A percentile compares a stretch with the other conserved stretches of the same genome.
phyloP scores from a whole-genome alignment of 2,329 filamentous ascomycete genomes.

The Tympanopsis confertula region DNA sequence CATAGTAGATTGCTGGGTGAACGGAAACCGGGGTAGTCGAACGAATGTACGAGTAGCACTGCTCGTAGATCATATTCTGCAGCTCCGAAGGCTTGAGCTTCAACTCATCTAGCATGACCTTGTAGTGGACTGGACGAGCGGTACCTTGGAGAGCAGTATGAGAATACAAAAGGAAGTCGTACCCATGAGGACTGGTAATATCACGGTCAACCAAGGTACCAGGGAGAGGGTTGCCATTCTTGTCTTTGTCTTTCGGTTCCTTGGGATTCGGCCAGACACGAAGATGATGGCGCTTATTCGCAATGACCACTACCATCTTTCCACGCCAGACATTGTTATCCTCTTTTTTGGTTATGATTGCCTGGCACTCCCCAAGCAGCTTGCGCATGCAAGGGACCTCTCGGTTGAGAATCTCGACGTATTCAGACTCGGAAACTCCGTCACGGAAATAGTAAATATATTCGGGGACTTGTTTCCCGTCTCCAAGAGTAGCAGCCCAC shows the following conservation, averaged over 20 bases:
- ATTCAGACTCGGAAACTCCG: constrained; percentile 59
- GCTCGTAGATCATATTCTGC: constrained; percentile 84
- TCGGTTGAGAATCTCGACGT: constrained; percentile 45
- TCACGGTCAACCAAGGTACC: constrained; percentile 52
- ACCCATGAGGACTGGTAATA: not conserved
- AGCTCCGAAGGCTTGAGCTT: constrained; percentile 55
- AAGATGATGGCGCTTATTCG: constrained; percentile 61
- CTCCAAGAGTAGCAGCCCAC: constrained; percentile 8
- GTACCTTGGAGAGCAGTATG: constrained; percentile 75
- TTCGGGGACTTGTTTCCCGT: constrained; percentile 43
- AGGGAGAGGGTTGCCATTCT: constrained; percentile 53
- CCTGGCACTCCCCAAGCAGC: constrained; percentile 18
- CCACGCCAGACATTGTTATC: not conserved
- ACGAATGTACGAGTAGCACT: constrained; percentile 85
- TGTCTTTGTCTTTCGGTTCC: constrained; percentile 35
- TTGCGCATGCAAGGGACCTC: constrained; percentile 52
- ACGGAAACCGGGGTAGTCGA: constrained; percentile 87
- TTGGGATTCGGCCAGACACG: constrained; percentile 51
- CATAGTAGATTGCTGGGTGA: constrained; percentile 87
- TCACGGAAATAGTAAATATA: constrained; percentile 63
- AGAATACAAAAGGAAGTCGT: not conserved
- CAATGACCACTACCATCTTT: constrained; percentile 54
- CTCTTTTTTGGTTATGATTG: constrained; percentile 18
- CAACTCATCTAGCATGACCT: constrained; percentile 76
- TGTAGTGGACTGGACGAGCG: constrained; percentile 82